These are phyloP conservation scores for Mycena galopus DNA, from an alignment of 768 basidiomycete genomes.

Conservation along the genomic window DNA sequence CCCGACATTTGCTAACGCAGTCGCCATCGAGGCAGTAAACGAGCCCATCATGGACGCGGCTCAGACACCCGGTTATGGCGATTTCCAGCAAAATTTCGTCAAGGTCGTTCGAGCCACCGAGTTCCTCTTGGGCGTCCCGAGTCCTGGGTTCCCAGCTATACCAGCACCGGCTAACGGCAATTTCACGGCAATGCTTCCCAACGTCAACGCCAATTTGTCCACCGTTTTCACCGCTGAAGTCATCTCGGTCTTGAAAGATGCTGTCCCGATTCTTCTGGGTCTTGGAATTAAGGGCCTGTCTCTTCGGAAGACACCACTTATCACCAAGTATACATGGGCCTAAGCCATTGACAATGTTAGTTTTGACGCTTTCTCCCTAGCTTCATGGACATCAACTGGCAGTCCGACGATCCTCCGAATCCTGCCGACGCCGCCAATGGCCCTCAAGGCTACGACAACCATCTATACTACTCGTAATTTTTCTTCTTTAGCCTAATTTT, in stretches of 20 bases:
- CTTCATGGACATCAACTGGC: constrained; percentile 89
- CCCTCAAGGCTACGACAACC: constrained; percentile 82
- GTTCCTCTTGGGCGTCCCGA: constrained; percentile 66
- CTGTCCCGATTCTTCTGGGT: constrained; percentile 52
- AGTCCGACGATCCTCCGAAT: constrained; percentile 75
- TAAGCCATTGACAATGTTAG: too few species aligned
- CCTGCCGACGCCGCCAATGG: constrained; percentile 78
- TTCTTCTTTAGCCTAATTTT: not conserved
- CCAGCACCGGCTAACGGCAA: constrained; percentile 39
- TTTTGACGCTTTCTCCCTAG: too few species aligned
- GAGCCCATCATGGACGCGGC: constrained; percentile 82
- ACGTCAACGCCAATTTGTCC: constrained; percentile 35
- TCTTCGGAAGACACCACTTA: constrained; percentile 26
- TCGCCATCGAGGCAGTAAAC: constrained; percentile 82
- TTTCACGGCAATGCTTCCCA: constrained; percentile 44
- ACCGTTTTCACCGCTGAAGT: constrained; percentile 46
- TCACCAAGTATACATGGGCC: constrained; percentile 59
- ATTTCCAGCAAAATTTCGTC: constrained; percentile 80
- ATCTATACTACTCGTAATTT: constrained; percentile 80
- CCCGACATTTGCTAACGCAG: constrained; percentile 72
- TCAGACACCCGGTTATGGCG: constrained; percentile 76
- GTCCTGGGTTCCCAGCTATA: constrained; percentile 46
- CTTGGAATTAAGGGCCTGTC: constrained; percentile 37
- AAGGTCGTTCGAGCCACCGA: constrained; percentile 76
- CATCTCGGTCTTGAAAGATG: constrained; percentile 47